Percentiles rank a stretch among this genome's conserved stretches.
Conservation (phyloP, 176 grass and related monocot species). For the Elaeis guineensis region DNA sequence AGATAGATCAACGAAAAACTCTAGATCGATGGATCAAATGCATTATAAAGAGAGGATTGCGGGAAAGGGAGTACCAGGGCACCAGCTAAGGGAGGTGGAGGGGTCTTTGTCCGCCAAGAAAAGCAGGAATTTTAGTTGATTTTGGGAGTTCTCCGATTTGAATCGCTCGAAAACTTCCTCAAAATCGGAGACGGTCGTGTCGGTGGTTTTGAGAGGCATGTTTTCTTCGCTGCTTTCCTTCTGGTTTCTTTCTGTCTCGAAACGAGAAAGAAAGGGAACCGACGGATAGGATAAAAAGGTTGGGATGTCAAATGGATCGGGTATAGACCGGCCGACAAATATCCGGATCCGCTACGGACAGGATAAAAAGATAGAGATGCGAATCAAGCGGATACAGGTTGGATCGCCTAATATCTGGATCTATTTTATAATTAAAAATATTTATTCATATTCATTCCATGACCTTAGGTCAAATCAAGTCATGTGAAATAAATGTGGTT, state of each 20-base stretch:
- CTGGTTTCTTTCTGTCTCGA: background rate
- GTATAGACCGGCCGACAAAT: no score
- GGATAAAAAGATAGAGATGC: no score
- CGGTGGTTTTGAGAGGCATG: conserved; percentile 30
- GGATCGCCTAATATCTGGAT: no score
- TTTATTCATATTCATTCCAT: no score
- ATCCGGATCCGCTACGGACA: no score
- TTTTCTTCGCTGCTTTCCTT: background rate
- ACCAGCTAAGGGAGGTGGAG: conserved; percentile 62
- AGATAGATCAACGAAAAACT: background rate
- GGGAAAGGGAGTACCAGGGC: conserved; percentile 33
- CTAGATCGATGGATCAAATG: background rate
- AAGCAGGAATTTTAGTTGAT: conserved; percentile 61
- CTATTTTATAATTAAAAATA: no score
- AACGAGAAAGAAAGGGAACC: background rate
- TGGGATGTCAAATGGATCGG: conserved; percentile 10
- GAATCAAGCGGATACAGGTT: no score
- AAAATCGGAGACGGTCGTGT: conserved; percentile 31
- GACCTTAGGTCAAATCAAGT: no score
- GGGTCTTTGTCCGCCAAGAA: conserved; percentile 75
- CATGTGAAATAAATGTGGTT: no score
- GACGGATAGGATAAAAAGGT: background rate
- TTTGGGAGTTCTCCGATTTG: conserved; percentile 7
- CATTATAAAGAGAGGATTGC: background rate
- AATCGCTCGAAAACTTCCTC: conserved; percentile 27